phyloP scores from a whole-genome alignment of 2,329 filamentous ascomycete genomes.

The Pseudonectria foliicola region DNA sequence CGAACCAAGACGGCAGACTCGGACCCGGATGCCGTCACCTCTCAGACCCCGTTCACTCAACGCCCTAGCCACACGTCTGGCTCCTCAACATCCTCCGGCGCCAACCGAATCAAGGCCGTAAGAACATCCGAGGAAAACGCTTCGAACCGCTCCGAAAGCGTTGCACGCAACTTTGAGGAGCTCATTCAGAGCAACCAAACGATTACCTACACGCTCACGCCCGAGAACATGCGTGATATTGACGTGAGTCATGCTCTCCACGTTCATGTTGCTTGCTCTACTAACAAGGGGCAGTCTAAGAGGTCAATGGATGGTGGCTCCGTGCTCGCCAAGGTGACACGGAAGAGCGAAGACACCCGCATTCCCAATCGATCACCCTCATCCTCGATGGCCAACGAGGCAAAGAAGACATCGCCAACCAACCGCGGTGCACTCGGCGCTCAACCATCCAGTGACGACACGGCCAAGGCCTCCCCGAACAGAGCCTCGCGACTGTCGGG shows the following conservation, averaged over 20 bases:
- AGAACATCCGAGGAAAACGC: constrained; percentile 53
- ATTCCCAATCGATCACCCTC: constrained; percentile 38
- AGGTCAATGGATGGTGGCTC: constrained; percentile 39
- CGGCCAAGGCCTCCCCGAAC: constrained; percentile 15
- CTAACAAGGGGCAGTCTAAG: constrained; percentile 28
- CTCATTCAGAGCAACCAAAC: constrained; percentile 77
- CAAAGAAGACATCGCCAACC: constrained; percentile 23
- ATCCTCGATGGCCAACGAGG: constrained; percentile 36
- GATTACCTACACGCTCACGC: constrained; percentile 75
- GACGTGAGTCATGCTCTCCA: constrained; percentile 45
- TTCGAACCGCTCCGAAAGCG: constrained; percentile 44
- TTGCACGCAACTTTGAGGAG: constrained; percentile 66
- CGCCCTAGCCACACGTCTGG: constrained; percentile 41
- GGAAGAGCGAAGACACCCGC: constrained; percentile 42
- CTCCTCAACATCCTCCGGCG: constrained; percentile 43
- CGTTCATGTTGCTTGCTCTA: not conserved
- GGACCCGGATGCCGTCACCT: constrained; percentile 23
- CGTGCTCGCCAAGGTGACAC: constrained; percentile 31
- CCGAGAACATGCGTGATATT: constrained; percentile 69
- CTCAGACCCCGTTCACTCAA: constrained; percentile 17
- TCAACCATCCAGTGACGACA: constrained; percentile 11
- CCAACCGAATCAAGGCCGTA: constrained; percentile 44
- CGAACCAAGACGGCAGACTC: constrained; percentile 27
- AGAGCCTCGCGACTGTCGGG: constrained; percentile 14
- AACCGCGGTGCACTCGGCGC: constrained; percentile 6